phyloP scores from a whole-genome alignment of 2,329 filamentous ascomycete species.

The Paraconiothyrium sp. region DNA sequence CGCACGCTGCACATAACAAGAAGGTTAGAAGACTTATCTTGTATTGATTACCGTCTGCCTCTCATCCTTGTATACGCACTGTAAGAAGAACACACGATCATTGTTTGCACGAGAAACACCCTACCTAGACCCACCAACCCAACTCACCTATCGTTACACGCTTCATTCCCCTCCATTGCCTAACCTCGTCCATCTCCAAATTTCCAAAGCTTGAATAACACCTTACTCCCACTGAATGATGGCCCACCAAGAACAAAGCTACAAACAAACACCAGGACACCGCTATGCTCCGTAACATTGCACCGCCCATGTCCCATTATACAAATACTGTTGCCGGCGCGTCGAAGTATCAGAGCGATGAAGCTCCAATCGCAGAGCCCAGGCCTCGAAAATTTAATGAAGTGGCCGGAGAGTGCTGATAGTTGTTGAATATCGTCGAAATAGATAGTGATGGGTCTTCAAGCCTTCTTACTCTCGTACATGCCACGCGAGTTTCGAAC shows the following conservation, averaged over 20 bases:
- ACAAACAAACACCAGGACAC: constrained; percentile 7
- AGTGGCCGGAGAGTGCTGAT: background rate
- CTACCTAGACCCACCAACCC: background rate
- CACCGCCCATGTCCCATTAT: constrained; percentile 10
- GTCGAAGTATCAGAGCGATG: background rate
- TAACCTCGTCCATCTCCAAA: background rate
- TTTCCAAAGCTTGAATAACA: background rate
- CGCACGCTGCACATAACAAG: no score
- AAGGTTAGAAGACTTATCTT: no score
- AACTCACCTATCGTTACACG: background rate
- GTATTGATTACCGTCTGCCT: background rate
- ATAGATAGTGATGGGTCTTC: background rate
- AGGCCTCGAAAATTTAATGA: background rate
- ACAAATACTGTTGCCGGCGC: background rate
- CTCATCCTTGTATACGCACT: no score
- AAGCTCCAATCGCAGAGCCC: background rate
- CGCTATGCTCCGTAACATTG: constrained; percentile 16
- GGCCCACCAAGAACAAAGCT: background rate
- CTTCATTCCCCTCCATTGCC: background rate
- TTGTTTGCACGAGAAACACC: constrained; percentile 10
- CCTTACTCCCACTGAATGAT: constrained; percentile 3
- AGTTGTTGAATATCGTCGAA: constrained; percentile 6
- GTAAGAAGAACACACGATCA: constrained; percentile 6
- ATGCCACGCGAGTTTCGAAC: constrained; percentile 11
- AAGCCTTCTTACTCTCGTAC: constrained; percentile 3